Percentiles rank a stretch among this genome's conserved stretches.
These are phyloP conservation scores for Eremothecium cymbalariae DNA, from an alignment of 1,139 yeast species.

Conservation along the genomic window DNA sequence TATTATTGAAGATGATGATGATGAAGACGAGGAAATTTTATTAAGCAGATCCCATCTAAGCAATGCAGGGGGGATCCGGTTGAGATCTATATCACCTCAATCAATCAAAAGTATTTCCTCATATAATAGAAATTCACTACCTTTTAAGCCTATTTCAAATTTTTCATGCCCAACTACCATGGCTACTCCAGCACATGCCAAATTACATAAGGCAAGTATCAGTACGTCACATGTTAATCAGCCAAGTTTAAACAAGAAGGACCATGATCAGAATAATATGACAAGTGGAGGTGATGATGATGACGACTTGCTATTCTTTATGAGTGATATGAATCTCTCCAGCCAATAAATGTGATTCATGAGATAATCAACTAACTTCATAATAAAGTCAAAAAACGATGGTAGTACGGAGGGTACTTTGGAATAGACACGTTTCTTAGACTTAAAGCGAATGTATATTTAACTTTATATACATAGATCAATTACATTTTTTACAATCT, in stretches of 20 bases:
- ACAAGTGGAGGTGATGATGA: conserved; percentile 48
- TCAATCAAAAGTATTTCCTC: conserved; percentile 28
- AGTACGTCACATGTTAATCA: conserved; percentile 9
- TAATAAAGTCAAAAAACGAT: no score
- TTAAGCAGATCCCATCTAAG: conserved; percentile 8
- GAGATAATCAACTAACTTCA: background rate
- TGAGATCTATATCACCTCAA: conserved; percentile 24
- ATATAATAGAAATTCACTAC: conserved; percentile 19
- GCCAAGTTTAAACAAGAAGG: conserved; percentile 1
- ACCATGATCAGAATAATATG: conserved; percentile 7
- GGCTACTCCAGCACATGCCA: conserved; percentile 35
- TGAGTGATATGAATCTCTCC: conserved; percentile 72
- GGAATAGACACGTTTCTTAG: no score
- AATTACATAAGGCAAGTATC: conserved; percentile 31
- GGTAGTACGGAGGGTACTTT: no score
- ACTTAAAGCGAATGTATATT: background rate
- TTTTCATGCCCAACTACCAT: conserved; percentile 34
- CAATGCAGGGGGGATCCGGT: conserved; percentile 7
- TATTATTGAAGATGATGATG: conserved; percentile 16
- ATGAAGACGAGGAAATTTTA: conserved; percentile 13
- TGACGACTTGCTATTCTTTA: conserved; percentile 74
- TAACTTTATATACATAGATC: no score
- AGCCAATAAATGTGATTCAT: conserved; percentile 8
- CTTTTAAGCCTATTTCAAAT: conserved; percentile 27
- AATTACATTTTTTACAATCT: background rate